These are phyloP conservation scores for Penicillium sclerotigenum DNA, from an alignment of 2,329 filamentous ascomycete species.

Conservation along the genomic window DNA sequence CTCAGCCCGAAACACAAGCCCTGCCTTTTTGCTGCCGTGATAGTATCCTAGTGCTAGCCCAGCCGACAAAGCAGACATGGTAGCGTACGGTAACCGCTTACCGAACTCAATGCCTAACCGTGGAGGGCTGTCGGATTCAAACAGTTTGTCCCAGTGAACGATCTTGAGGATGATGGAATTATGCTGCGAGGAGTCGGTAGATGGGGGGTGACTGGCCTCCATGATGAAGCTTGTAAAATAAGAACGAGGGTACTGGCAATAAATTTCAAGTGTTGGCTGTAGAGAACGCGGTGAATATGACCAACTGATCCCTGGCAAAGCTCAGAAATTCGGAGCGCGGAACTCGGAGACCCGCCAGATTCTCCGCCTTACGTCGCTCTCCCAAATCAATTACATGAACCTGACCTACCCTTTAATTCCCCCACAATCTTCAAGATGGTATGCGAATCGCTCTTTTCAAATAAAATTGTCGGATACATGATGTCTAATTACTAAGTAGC, in stretches of 20 bases:
- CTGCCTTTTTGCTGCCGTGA: slow-evolving; percentile 69
- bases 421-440: slow-evolving; percentile 14
- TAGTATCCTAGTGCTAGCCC: slow-evolving; percentile 69
- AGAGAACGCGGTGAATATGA: background rate
- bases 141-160: slow-evolving; percentile 38
- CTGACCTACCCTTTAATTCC: background rate
- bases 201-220: slow-evolving; percentile 10
- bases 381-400: background rate
- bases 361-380: slow-evolving; percentile 20
- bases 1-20: slow-evolving; percentile 86
- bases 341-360: slow-evolving; percentile 3
- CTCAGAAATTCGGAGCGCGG: slow-evolving; percentile 11
- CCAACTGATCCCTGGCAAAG: slow-evolving; percentile 1
- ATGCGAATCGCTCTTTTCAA: background rate
- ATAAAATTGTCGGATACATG: background rate
- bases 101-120: slow-evolving; percentile 62
- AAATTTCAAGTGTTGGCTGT: background rate
- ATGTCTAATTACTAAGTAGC: slow-evolving; percentile 7
- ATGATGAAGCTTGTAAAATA: slow-evolving; percentile 7
- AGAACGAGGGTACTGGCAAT: background rate
- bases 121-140: slow-evolving; percentile 37
- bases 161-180: slow-evolving; percentile 28
- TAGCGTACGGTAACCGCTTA: slow-evolving; percentile 64
- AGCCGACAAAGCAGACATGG: slow-evolving; percentile 61
- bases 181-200: slow-evolving; percentile 15